Base-by-base conservation (phyloP, 2,329 filamentous ascomycete species). In the Stachybotrys elegans region DNA sequence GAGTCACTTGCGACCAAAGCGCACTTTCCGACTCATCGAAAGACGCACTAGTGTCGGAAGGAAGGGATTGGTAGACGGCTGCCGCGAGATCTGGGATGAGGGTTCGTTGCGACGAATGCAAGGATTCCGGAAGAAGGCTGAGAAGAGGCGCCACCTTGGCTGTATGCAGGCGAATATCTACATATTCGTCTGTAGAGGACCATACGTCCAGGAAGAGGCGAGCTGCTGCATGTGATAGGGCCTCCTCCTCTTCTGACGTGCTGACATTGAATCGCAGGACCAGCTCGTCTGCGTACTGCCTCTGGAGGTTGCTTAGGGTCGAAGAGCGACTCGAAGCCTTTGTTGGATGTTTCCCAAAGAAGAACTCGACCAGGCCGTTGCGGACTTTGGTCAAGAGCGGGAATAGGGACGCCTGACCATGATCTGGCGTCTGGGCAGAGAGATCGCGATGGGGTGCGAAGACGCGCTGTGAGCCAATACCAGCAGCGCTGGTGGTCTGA, bases 151-250 rank as follows among this genome's bases (percentile, higher is more conserved):
- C 77, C 11, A 95, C 80, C 52, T 88, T 82, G 54, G 88, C 81
- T 59, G 86, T 81, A 43, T 84, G 78, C 40, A 97, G 66, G 34
- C 88, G 78, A 43, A 97, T 83, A 61, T 98, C 93, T 21, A 93
- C 87, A 72, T 86, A 93, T 47, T 88, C 78, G 16, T 82, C 73
- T 6, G 84, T 86, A 53, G 87, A 89, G 19, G 88, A 84, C 93
- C 93, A 98, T 2, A 97, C 79, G 59, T 98, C 93, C 34, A 97
- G 72, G 55, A 93, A 85, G 20, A 96, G 76, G 16, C 81, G 79
- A 48, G 86, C 76, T 1, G 83, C 76, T 4, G 88, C 89, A 45
- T 86, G 78, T n/a, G 83, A 76, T 44, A 95, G 70, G 2, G 84
- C 84, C 25, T 69, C 66, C 46, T 87, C 83, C 58, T 95, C 87